Percentiles rank a stretch among this genome's conserved stretches.
Conservation (phyloP, 2,329 filamentous ascomycete genomes). For the Diaporthe batatas region DNA sequence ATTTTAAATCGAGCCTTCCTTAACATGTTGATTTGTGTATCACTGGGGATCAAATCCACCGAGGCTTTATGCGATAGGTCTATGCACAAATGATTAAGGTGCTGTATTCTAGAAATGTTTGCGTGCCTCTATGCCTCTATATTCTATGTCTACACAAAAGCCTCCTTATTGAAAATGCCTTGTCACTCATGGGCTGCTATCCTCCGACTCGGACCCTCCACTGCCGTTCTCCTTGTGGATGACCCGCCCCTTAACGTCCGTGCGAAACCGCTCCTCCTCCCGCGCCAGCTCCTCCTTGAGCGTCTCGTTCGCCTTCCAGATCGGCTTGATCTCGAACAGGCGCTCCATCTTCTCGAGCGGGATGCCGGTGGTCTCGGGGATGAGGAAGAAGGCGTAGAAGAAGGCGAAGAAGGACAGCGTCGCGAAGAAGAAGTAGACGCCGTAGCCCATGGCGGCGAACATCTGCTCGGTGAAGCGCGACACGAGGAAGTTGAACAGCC, state of each 20-base stretch:
- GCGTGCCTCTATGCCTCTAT: background rate
- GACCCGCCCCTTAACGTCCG: conserved; percentile 3
- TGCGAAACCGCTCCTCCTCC: conserved; percentile 51
- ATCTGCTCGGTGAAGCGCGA: conserved; percentile 76
- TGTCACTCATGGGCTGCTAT: conserved; percentile 3
- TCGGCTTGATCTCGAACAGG: conserved; percentile 66
- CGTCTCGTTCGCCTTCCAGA: conserved; percentile 57
- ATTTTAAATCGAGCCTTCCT: no score
- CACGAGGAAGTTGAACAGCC: conserved; percentile 80
- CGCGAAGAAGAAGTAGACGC: conserved; percentile 78
- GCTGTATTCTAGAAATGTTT: no score
- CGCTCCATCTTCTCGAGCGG: conserved; percentile 75
- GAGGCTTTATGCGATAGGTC: no score
- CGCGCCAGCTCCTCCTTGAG: conserved; percentile 59
- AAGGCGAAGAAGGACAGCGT: conserved; percentile 70
- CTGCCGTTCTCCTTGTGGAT: conserved; percentile 6
- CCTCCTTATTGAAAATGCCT: background rate
- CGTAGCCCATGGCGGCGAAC: conserved; percentile 69
- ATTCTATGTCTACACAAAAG: background rate
- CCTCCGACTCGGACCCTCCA: conserved; percentile 19
- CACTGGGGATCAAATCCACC: no score
- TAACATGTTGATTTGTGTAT: no score
- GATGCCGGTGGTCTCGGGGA: conserved; percentile 76
- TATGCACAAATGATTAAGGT: no score
- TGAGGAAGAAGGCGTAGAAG: conserved; percentile 71